Evolutionary conservation across 768 basidiomycete species (phyloP), one percentile per base, ranked within the genome.

Genomic region (Xerocomus spinulosus): DNA sequence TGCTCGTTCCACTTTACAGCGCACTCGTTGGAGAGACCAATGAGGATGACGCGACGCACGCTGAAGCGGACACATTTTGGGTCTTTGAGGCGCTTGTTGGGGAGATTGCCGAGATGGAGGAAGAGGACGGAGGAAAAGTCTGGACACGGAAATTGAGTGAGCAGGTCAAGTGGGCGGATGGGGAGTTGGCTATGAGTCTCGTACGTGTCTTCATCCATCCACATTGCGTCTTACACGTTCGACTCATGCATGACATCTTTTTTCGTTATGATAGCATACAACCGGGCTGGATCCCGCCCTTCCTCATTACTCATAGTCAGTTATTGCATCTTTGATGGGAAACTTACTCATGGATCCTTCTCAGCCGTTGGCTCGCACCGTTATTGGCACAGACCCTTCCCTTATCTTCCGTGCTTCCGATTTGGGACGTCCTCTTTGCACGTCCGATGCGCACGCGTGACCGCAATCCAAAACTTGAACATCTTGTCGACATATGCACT

Each of bases 61-160:
- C 75, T 5, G 88, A 91, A 63, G 87, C 88, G 2, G 88, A 91
- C 57, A 76, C 83, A 0, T 91, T 91, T 62, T 91, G 87, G 88
- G 57, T 89, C 5, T 85, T 90, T 46, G 86, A 89, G 62, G 76
- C 81, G 0, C 72, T 90, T 55, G 69, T 88, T 0, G 80, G 81
- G 23, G 87, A 90, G 57, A 78, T 90, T 41, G 71, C 78, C 2
- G 87, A 87, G 42, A 61, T 91, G n/a, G 82, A 83, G 50, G 83
- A 84, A 43, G 80, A 82, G 48, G 81, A 82, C 24, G 77, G 77
- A 14, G 78, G 77, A 7, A 75, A 69, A 40, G 35, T 73, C 21
- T 89, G 85, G 86, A 81, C 80, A 69, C 73, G 68, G 42, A 79
- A 72, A 49, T 69, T 91, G 32, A 77, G 82, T 26, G 77, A 82